These are phyloP conservation scores for Vinca minor DNA, from an alignment of 257 asterid genomes.

Conservation along the genomic window DNA sequence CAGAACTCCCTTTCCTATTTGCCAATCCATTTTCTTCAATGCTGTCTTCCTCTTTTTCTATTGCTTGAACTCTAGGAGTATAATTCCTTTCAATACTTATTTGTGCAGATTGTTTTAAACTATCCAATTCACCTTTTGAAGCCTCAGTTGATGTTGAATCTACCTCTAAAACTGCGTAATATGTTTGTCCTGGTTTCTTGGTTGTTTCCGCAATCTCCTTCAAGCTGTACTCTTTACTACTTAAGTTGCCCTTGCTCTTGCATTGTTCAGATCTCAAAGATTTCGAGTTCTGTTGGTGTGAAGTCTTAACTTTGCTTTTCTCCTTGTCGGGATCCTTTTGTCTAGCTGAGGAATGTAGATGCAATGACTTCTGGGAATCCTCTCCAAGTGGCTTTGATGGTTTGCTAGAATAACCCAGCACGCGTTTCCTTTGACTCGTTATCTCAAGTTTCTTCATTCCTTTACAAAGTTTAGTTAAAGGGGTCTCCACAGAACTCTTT, in stretches of 20 bases:
- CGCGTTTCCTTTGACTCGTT: constrained; percentile 48
- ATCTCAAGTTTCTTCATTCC: constrained; percentile 68
- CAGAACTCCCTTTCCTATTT: constrained; percentile 7
- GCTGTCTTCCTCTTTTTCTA: constrained; percentile 20
- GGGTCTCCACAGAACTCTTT: constrained; percentile 55
- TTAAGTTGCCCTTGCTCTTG: constrained; percentile 16
- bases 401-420: constrained; percentile 32
- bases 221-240: no score
- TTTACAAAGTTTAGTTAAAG: constrained; percentile 51
- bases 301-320: constrained; percentile 21
- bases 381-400: constrained; percentile 24
- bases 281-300: constrained; percentile 6
- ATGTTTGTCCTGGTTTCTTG: constrained; percentile 13
- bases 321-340: constrained; percentile 26
- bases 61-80: constrained; percentile 16
- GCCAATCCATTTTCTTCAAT: constrained; percentile 13
- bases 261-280: constrained; percentile 14
- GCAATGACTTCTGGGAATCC: constrained; percentile 12
- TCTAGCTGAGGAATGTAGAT: constrained; percentile 18
- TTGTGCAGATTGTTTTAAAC: not conserved
- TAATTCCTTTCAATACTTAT: constrained; percentile 17
- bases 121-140: constrained; percentile 11
- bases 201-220: constrained; percentile 8
- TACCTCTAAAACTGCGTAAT: constrained; percentile 11
- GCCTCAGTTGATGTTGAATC: constrained; percentile 20